A percentile compares a stretch with the other conserved stretches of the same genome.
These are phyloP conservation scores for Suhomyces ambrosiae DNA, from an alignment of 1,139 yeast genomes.

Conservation along the genomic window DNA sequence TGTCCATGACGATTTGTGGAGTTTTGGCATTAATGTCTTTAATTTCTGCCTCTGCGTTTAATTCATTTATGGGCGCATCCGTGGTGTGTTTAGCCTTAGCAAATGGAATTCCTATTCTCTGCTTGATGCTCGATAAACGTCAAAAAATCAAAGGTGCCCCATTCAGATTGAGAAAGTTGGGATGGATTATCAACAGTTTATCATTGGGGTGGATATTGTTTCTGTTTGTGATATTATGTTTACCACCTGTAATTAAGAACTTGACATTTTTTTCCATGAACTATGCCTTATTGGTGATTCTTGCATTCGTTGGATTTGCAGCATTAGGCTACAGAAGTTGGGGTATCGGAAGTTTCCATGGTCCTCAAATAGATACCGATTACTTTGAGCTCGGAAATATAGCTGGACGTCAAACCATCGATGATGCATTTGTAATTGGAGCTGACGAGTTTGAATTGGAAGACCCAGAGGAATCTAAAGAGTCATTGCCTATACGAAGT, in stretches of 20 bases:
- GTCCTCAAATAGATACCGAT: constrained; percentile 63
- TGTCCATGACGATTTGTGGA: constrained; percentile 69
- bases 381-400: constrained; percentile 43
- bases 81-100: constrained; percentile 77
- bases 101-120: constrained; percentile 72
- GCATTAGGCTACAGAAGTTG: constrained; percentile 55
- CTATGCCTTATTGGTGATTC: constrained; percentile 67
- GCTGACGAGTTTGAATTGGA: constrained; percentile 19
- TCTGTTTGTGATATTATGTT: constrained; percentile 64
- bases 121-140: constrained; percentile 63
- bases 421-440: constrained; percentile 17
- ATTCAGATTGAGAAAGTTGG: constrained; percentile 64
- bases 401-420: constrained; percentile 16
- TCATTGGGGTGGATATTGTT: constrained; percentile 64
- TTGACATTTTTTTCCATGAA: constrained; percentile 68
- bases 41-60: constrained; percentile 74
- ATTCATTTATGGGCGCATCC: constrained; percentile 86
- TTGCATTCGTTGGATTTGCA: constrained; percentile 50
- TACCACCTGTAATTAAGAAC: constrained; percentile 70
- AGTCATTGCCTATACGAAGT: neutral
- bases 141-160: constrained; percentile 69
- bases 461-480: constrained; percentile 14
- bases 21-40: constrained; percentile 65
- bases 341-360: constrained; percentile 63
- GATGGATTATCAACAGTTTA: constrained; percentile 63